Evolutionary conservation across 2,329 filamentous ascomycete genomes (phyloP).

Genomic region (Chrysoporthe austroafricana): DNA sequence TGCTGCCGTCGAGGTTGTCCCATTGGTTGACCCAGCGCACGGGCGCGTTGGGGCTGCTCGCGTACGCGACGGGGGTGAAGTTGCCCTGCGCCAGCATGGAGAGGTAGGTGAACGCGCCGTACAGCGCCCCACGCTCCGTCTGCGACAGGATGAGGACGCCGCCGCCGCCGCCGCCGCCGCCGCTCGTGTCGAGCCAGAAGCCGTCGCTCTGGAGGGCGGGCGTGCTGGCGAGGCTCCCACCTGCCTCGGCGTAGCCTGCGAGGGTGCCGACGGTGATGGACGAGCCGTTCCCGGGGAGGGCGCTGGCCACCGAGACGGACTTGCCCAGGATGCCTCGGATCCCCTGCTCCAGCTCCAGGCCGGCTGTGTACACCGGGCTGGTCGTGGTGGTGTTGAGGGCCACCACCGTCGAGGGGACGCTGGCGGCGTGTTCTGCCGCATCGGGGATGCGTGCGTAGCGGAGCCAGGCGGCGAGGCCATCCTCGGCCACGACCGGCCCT

Average conservation of each 20-base stretch:
- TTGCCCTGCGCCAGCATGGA: slow-evolving; percentile 66
- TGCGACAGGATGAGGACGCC: slow-evolving; percentile 63
- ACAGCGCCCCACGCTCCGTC: slow-evolving; percentile 69
- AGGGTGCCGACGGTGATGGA: slow-evolving; percentile 55
- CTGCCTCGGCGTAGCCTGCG: slow-evolving; percentile 44
- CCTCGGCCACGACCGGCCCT: slow-evolving; percentile 55
- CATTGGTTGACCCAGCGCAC: slow-evolving; percentile 75
- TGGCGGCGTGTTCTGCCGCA: slow-evolving; percentile 38
- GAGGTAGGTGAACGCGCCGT: slow-evolving; percentile 71
- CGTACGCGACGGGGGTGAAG: slow-evolving; percentile 49
- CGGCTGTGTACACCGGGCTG: slow-evolving; percentile 63
- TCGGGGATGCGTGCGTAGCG: slow-evolving; percentile 60
- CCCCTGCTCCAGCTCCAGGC: slow-evolving; percentile 60
- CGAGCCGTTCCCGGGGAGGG: slow-evolving; percentile 29
- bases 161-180: slow-evolving; percentile 38
- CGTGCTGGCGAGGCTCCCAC: slow-evolving; percentile 38
- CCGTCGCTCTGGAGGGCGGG: slow-evolving; percentile 58
- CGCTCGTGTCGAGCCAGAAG: slow-evolving; percentile 60
- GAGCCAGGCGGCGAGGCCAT: slow-evolving; percentile 66
- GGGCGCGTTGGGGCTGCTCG: slow-evolving; percentile 60
- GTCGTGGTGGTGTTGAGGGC: slow-evolving; percentile 56
- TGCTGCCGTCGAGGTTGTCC: slow-evolving; percentile 71
- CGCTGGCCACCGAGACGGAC: slow-evolving; percentile 40
- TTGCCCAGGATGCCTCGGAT: slow-evolving; percentile 61
- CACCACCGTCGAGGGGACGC: slow-evolving; percentile 53